Evolutionary conservation across 2,329 filamentous ascomycete species (phyloP).

Genomic region (Aspergillus pseudoviridinutans): DNA sequence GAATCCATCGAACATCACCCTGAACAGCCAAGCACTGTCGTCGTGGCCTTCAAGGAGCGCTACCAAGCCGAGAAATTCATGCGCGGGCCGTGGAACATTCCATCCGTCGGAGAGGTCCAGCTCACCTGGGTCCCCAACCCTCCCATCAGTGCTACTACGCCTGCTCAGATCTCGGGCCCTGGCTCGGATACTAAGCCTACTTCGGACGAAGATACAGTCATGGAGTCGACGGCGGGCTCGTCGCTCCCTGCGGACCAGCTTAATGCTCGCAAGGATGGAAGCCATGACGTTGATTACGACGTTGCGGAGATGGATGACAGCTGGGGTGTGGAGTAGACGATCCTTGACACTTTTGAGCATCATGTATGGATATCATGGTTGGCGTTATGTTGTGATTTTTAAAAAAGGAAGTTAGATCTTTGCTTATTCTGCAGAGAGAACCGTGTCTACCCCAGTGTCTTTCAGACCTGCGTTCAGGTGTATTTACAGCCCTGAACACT

Average conservation of each 20-base stretch:
- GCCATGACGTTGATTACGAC: slow-evolving; percentile 47
- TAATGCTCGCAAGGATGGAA: slow-evolving; percentile 16
- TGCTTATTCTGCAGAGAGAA: background rate
- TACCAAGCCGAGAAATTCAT: slow-evolving; percentile 55
- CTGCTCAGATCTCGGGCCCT: slow-evolving; percentile 8
- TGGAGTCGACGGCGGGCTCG: slow-evolving; percentile 24
- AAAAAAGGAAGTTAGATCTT: background rate
- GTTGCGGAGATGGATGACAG: slow-evolving; percentile 48
- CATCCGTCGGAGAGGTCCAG: slow-evolving; percentile 51
- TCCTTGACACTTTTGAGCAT: background rate
- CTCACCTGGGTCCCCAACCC: slow-evolving; percentile 51
- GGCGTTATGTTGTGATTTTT: background rate
- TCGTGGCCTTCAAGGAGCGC: slow-evolving; percentile 47
- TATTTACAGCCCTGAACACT: slow-evolving; percentile 3
- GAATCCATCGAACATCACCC: slow-evolving; percentile 43
- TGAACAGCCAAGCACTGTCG: slow-evolving; percentile 35
- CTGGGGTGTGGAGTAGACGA: slow-evolving; percentile 31
- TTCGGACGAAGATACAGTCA: slow-evolving; percentile 26
- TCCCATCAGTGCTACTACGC: slow-evolving; percentile 18
- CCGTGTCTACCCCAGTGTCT: background rate
- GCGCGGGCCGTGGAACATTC: slow-evolving; percentile 45
- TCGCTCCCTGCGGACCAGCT: slow-evolving; percentile 12
- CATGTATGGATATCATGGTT: background rate
- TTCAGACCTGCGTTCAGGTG: background rate
- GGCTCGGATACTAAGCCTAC: slow-evolving; percentile 21